Base-by-base conservation (phyloP, 768 basidiomycete species). In the Gymnopilus junonius region DNA sequence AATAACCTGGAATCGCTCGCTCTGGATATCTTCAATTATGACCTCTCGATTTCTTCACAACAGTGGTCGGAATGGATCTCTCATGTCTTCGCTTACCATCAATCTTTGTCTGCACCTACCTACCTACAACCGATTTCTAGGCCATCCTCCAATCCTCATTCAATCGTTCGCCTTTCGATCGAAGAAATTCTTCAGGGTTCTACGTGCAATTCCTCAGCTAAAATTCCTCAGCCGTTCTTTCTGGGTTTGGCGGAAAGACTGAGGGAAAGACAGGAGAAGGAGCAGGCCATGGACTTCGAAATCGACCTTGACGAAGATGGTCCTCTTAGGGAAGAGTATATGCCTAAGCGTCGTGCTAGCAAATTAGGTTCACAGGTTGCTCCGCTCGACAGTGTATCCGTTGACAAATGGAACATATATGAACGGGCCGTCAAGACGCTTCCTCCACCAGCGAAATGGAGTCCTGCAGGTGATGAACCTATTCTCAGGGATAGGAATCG, bases 221-320 rank as follows among this genome's bases (percentile, higher is more conserved):
- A 68, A 39, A 73, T 79, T 48, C 84, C 86, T 2, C 84, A 87
- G 62, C 91, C 92, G 0, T 82, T 90, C 2, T 94, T 93, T 73
- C 76, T 92, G 37, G 88, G 90, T 17, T 69, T 92, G 32, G 91
- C 91, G 54, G 87, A 89, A 58, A 82, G 88, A 58, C 82, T 82
- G 63, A 79, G 77, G 64, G 86, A 87, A 62, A 82, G 79, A 46
- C 61, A 80, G 20, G 84, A 85, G 58, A 79, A 79, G 65, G 77
- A 84, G 59, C 70, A 77, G 51, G 74, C 75, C 20, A 68, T 73
- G 67, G 73, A 68, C 3, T 73, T 86, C 40, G 91, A 93, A 69
- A 91, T 94, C 56, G 88, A 94, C 75, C 79, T 94, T 43, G 92
- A 94, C 67, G 89, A 92, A 72, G 91, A 93, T 70, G 92, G 92